Conservation (phyloP, 208 protist genomes). For the Trypanosoma theileri region DNA sequence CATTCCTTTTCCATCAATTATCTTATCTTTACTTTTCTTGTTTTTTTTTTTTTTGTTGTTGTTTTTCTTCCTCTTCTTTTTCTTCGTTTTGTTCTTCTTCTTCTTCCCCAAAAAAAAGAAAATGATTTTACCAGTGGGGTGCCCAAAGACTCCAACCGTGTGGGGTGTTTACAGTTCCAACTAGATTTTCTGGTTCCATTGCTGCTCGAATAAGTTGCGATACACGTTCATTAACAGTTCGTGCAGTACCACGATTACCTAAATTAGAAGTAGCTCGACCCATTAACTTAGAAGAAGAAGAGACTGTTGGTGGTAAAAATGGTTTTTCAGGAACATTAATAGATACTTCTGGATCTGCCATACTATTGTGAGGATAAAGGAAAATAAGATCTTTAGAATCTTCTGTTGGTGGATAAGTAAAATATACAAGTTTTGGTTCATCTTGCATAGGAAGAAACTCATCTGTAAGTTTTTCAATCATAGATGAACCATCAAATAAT, state of each 20-base stretch:
- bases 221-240: constrained; percentile 47
- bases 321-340: not conserved
- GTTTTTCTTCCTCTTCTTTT: too few relatives aligned
- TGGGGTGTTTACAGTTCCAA: constrained; percentile 44
- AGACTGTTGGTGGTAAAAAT: constrained; percentile 8
- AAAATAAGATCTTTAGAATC: constrained; percentile 14
- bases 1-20: too few relatives aligned
- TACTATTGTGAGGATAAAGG: constrained; percentile 3
- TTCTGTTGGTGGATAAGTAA: constrained; percentile 2
- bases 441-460: constrained; percentile 45
- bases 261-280: too few relatives aligned
- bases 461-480: constrained; percentile 68
- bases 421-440: constrained; percentile 16
- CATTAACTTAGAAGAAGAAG: too few relatives aligned
- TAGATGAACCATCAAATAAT: constrained; percentile 67
- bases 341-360: not conserved
- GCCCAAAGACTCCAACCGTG: constrained; percentile 72
- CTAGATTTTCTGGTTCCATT: constrained; percentile 41
- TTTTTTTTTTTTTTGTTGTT: too few relatives aligned
- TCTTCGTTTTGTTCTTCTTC: too few relatives aligned
- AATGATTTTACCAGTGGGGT: constrained; percentile 65
- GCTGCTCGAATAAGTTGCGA: constrained; percentile 51
- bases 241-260: not conserved
- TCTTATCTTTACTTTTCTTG: not conserved
- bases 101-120: constrained; percentile 1